phyloP scores from a whole-genome alignment of 1,284 basidiomycete species.

The Porogramme epimiltina region DNA sequence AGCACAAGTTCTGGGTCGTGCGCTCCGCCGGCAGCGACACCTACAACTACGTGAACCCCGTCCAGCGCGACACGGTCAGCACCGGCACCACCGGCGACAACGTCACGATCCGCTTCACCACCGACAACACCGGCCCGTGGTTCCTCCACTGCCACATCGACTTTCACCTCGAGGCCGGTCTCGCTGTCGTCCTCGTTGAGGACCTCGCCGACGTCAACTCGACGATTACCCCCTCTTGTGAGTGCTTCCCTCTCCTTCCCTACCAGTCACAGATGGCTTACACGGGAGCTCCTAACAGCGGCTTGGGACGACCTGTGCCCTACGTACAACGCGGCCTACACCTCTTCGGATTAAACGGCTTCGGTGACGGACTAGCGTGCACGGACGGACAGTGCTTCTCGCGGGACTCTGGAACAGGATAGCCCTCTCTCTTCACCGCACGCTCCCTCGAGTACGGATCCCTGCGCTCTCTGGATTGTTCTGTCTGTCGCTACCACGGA shows the following conservation, averaged over 20 bases:
- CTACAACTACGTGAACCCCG: constrained; percentile 41
- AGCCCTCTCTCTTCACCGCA: too few species aligned
- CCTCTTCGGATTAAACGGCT: constrained; percentile 6
- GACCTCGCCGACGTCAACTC: constrained; percentile 8
- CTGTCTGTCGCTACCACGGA: too few species aligned
- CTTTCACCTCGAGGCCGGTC: constrained; percentile 22
- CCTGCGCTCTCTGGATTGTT: too few species aligned
- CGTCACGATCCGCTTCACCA: constrained; percentile 26
- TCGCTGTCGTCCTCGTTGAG: constrained; percentile 25
- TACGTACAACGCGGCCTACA: constrained; percentile 8
- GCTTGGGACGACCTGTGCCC: constrained; percentile 14
- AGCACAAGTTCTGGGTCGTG: constrained; percentile 16
- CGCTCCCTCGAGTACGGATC: too few species aligned
- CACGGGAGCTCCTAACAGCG: not conserved
- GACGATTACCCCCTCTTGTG: too few species aligned
- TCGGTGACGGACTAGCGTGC: too few species aligned
- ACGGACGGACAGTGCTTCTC: too few species aligned
- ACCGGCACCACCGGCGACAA: constrained; percentile 22
- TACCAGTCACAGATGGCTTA: not conserved
- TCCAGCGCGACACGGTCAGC: constrained; percentile 23
- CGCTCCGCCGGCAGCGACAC: constrained; percentile 8
- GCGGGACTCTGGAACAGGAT: too few species aligned
- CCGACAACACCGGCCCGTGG: constrained; percentile 18
- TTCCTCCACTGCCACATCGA: constrained; percentile 16
- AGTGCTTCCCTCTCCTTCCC: not conserved